Conservation (phyloP, 2,329 filamentous ascomycete genomes). For the Fusarium haematococcum region DNA sequence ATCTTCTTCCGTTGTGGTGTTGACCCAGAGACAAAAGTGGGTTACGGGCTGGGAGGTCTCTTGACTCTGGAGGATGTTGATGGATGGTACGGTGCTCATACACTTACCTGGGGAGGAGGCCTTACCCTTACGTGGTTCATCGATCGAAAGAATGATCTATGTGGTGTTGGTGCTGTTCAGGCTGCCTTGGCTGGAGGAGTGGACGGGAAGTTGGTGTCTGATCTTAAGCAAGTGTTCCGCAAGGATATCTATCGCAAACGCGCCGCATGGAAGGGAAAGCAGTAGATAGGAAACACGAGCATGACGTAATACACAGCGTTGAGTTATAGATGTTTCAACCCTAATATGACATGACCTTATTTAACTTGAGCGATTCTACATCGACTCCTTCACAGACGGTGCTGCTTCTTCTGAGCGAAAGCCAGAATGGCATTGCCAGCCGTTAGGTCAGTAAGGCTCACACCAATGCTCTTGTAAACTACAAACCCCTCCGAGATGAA, state of each 20-base stretch:
- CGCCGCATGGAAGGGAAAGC: constrained; percentile 16
- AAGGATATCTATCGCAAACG: constrained; percentile 56
- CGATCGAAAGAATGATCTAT: constrained; percentile 60
- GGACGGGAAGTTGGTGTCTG: constrained; percentile 26
- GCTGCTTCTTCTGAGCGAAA: not conserved
- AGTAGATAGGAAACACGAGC: not conserved
- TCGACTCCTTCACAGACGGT: not conserved
- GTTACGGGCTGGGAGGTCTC: constrained; percentile 56
- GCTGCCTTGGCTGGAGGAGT: constrained; percentile 48
- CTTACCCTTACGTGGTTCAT: constrained; percentile 61
- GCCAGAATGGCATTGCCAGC: not conserved
- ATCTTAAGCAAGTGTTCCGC: constrained; percentile 57
- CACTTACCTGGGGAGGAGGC: constrained; percentile 60
- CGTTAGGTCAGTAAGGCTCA: not conserved
- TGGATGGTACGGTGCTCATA: constrained; percentile 57
- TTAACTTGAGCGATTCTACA: not conserved
- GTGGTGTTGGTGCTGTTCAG: constrained; percentile 56
- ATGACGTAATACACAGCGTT: not conserved
- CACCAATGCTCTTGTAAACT: not conserved
- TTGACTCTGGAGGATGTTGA: constrained; percentile 55
- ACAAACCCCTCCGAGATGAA: not conserved
- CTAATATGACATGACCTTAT: not conserved
- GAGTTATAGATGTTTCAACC: not conserved
- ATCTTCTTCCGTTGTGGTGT: constrained; percentile 52
- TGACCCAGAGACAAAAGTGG: constrained; percentile 47